A percentile compares a stretch with the other conserved stretches of the same genome.
phyloP scores from a whole-genome alignment of 352 stramenopile genomes.

The Hyaloperonospora arabidopsidis region DNA sequence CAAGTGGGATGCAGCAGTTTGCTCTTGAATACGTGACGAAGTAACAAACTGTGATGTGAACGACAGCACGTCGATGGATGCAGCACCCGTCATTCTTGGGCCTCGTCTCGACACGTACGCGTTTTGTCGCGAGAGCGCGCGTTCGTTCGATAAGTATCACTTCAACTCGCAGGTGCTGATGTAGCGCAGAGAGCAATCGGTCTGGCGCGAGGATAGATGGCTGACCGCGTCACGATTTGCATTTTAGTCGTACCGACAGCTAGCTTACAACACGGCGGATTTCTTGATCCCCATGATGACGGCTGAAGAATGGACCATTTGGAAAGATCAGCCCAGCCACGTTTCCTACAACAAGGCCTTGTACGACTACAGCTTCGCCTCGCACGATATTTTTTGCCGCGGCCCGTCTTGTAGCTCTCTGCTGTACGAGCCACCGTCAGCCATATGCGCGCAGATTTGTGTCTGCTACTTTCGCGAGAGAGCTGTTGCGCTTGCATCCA shows the following conservation, averaged over 20 bases:
- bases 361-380: constrained; percentile 48
- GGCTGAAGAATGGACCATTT: constrained; percentile 72
- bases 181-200: constrained; percentile 1
- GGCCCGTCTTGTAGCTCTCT: constrained; percentile 5
- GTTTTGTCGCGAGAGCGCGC: constrained; percentile 50
- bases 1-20: constrained; percentile 2
- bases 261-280: constrained; percentile 66
- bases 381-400: neutral
- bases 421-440: constrained; percentile 6
- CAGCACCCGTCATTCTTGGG: constrained; percentile 54
- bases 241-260: constrained; percentile 63
- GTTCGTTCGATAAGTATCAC: constrained; percentile 67
- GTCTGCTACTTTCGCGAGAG: constrained; percentile 6
- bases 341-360: constrained; percentile 73
- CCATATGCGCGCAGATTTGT: constrained; percentile 3
- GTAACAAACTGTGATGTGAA: constrained; percentile 11
- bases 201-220: neutral
- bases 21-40: neutral
- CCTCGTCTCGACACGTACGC: constrained; percentile 68
- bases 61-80: constrained; percentile 57
- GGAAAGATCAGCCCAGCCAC: constrained; percentile 69
- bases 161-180: constrained; percentile 69
- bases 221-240: constrained; percentile 5
- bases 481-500: constrained; percentile 14
- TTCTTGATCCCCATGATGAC: constrained; percentile 81